Evolutionary conservation across 345 rosid genomes (phyloP).

Genomic region (Limnanthes douglasii): DNA sequence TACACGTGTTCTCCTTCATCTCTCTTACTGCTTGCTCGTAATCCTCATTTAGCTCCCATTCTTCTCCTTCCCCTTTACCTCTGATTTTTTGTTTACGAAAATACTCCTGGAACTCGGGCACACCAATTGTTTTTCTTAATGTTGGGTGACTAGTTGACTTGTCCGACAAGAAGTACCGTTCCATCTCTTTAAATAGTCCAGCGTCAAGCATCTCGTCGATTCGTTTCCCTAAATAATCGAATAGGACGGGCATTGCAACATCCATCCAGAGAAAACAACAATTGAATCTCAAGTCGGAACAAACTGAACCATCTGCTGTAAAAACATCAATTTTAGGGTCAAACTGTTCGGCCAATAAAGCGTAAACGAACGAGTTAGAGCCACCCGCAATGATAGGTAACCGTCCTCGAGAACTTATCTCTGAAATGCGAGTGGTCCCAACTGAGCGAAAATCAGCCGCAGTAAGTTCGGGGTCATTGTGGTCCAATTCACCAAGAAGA

Average conservation of each 20-base stretch:
- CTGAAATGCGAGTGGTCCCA: slow-evolving; percentile 24
- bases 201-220: slow-evolving; percentile 87
- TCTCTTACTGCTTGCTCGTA: slow-evolving; percentile 57
- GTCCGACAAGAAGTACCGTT: slow-evolving; percentile 23
- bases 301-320: slow-evolving; percentile 15
- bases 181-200: slow-evolving; percentile 77
- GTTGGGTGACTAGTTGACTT: slow-evolving; percentile 21
- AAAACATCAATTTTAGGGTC: slow-evolving; percentile 39
- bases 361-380: slow-evolving; percentile 74
- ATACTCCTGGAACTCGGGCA: slow-evolving; percentile 64
- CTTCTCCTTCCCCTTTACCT: slow-evolving; percentile 2
- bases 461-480: slow-evolving; percentile 33
- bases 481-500: slow-evolving; percentile 40
- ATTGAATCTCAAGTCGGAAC: slow-evolving; percentile 37
- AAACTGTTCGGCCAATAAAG: slow-evolving; percentile 41
- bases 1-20: slow-evolving; percentile 71
- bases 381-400: slow-evolving; percentile 80
- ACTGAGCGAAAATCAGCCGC: slow-evolving; percentile 36
- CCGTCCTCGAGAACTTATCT: slow-evolving; percentile 21
- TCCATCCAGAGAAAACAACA: slow-evolving; percentile 91
- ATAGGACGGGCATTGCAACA: slow-evolving; percentile 39
- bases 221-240: slow-evolving; percentile 40
- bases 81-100: slow-evolving; percentile 18
- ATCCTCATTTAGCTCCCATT: slow-evolving; percentile 23
- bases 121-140: slow-evolving; percentile 72